Evolutionary conservation across 2,329 filamentous ascomycete species (phyloP).

Genomic region (Colletotrichum caudatum): DNA sequence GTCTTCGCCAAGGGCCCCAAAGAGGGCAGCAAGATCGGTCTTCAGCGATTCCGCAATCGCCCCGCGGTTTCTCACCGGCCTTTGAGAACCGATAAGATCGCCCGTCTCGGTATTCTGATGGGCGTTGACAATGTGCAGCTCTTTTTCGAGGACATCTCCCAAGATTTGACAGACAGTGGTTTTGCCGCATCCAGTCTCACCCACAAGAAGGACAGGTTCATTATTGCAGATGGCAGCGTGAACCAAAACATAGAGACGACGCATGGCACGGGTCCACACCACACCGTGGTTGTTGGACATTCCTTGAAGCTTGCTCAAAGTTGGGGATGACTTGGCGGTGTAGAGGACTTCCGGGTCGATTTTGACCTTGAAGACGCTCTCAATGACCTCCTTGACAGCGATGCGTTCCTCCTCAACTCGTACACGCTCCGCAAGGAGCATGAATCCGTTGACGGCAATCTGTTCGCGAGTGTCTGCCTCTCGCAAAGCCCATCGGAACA

Average conservation of each 20-base stretch:
- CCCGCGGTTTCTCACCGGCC: constrained; percentile 87
- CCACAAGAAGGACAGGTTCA: constrained; percentile 93
- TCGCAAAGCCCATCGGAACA: constrained; percentile 94
- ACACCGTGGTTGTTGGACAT: constrained; percentile 71
- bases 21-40: constrained; percentile 66
- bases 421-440: constrained; percentile 94
- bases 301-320: constrained; percentile 62
- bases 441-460: constrained; percentile 92
- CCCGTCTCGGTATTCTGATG: constrained; percentile 99
- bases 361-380: constrained; percentile 87
- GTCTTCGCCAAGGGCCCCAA: constrained; percentile 57
- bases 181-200: constrained; percentile 97
- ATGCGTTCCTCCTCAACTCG: constrained; percentile 88
- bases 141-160: constrained; percentile 80
- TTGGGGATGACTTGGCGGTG: constrained; percentile 67
- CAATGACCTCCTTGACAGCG: constrained; percentile 88
- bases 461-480: constrained; percentile 88
- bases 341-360: constrained; percentile 84
- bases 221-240: constrained; percentile 87
- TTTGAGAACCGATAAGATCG: constrained; percentile 94
- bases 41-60: constrained; percentile 75
- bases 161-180: constrained; percentile 95
- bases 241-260: constrained; percentile 90
- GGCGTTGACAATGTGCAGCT: constrained; percentile 92
- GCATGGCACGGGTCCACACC: constrained; percentile 97